phyloP scores from a whole-genome alignment of 2,329 filamentous ascomycete species.

The Xylaria sp. region DNA sequence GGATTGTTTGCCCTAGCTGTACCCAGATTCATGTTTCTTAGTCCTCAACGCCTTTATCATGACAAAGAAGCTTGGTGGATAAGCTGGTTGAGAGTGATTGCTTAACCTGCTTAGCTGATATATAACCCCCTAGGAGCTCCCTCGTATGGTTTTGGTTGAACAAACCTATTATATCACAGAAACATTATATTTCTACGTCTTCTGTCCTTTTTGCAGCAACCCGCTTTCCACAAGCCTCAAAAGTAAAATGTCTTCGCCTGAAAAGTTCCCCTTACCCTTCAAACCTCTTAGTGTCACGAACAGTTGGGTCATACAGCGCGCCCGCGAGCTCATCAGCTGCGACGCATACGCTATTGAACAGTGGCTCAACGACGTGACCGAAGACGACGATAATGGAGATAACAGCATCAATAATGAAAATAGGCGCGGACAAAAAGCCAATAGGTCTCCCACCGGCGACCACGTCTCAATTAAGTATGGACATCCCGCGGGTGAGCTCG shows the following conservation, averaged over 20 bases:
- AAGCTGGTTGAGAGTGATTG: neutral
- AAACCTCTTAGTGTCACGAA: constrained; percentile 12
- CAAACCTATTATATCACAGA: neutral
- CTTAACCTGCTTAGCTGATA: neutral
- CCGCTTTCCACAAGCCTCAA: neutral
- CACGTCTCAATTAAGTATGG: neutral
- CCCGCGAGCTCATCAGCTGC: constrained; percentile 19
- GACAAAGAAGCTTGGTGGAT: neutral
- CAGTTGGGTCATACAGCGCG: constrained; percentile 21
- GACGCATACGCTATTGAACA: neutral
- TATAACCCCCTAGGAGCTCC: neutral
- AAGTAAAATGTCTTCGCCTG: constrained; percentile 9
- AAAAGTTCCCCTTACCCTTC: neutral
- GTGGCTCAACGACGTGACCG: neutral
- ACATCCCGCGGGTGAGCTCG: neutral
- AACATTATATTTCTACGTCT: neutral
- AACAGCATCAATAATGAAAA: neutral
- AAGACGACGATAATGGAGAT: neutral
- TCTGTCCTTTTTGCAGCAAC: neutral
- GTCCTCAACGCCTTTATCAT: neutral
- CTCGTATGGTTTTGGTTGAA: neutral
- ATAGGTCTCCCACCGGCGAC: neutral
- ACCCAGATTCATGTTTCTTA: neutral
- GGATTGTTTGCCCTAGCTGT: constrained; percentile 4
- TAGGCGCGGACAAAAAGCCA: neutral